Evolutionary conservation across 2,329 filamentous ascomycete genomes (phyloP).

Genomic region (Talaromyces rugulosus): DNA sequence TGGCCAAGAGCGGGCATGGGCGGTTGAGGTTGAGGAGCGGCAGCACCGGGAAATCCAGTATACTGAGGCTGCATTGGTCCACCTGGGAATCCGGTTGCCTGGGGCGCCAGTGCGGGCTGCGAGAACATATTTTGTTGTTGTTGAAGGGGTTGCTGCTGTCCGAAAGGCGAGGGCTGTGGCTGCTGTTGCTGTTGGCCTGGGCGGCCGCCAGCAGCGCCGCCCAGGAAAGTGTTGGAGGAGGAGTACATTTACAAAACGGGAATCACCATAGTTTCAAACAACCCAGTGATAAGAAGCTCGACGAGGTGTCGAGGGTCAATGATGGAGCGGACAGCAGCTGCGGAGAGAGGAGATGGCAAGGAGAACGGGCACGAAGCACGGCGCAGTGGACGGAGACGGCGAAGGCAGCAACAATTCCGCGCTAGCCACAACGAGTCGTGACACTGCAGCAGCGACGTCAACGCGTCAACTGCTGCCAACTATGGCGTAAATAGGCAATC

Average conservation of each 20-base stretch:
- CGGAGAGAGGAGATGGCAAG: neutral
- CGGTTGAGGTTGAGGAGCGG: slow-evolving; percentile 41
- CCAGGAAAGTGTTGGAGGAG: slow-evolving; percentile 79
- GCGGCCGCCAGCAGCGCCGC: slow-evolving; percentile 70
- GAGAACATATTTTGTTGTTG: slow-evolving; percentile 25
- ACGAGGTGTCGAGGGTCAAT: neutral
- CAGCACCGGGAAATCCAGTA: slow-evolving; percentile 58
- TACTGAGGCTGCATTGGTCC: slow-evolving; percentile 60
- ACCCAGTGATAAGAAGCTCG: neutral
- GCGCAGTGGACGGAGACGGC: neutral
- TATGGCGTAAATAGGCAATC: neutral
- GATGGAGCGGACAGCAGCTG: neutral
- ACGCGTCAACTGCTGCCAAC: neutral
- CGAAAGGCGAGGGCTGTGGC: slow-evolving; percentile 42
- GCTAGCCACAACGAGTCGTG: neutral
- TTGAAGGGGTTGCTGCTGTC: slow-evolving; percentile 47
- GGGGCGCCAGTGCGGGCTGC: slow-evolving; percentile 51
- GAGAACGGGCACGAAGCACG: neutral
- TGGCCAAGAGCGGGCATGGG: slow-evolving; percentile 28
- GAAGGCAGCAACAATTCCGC: neutral
- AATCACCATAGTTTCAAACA: slow-evolving; percentile 6
- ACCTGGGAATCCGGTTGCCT: slow-evolving; percentile 53
- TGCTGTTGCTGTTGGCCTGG: slow-evolving; percentile 59
- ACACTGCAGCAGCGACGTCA: neutral
- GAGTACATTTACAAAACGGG: slow-evolving; percentile 68